Base-by-base conservation (phyloP, 1,284 basidiomycete species). In the Sutorius eximius region DNA sequence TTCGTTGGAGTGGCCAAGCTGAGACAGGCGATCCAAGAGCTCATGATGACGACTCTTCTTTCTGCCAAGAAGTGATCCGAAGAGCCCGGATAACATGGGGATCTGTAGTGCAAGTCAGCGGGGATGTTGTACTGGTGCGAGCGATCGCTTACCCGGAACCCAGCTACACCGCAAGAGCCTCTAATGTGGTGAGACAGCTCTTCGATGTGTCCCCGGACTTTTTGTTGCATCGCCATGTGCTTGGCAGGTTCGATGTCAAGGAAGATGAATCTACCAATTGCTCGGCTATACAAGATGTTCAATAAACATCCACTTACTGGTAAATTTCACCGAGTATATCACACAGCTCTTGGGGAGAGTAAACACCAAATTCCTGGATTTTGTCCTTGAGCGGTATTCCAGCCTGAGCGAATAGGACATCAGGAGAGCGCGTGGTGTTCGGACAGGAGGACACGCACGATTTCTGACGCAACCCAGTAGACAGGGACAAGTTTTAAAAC, bases 381-480 rank as follows among this genome's bases (percentile, higher is more conserved):
- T 78, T 76, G 0, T 80, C 81, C 73, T 89, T 91, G 55, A 94
- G 73, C n/a, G 77, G 71, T 47, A 94, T 83, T 16, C 89, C 89
- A 61, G 81, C 84, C 89, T 91, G 55, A 30, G 38, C 7, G 8
- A 29, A 46, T 38, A 45, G 37, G 13, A 42, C 8, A 29, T 65
- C 1, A 60, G 53, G 30, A 46, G 32, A 37, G 9, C 30, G 16
- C 24, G 29, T 29, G 1, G 6, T 34, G 18, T 22, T n/a, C 34
- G 20, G 18, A 9, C 12, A 45, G 15, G 20, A 41, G 13, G 1
- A 30, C 11, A 75, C 85, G 47, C 56, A 90, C 89, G 45, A 92
- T 71, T 51, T 89, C 83, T 27, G 76, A 75, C 3, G 86, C 83
- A 29, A 77, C 82, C 86, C 88, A 91, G 59, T 80, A 72, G 33